Evolutionary conservation across 768 basidiomycete species (phyloP), one percentile per base, ranked within the genome.

Genomic region (Omphalotus guepiniiformis): DNA sequence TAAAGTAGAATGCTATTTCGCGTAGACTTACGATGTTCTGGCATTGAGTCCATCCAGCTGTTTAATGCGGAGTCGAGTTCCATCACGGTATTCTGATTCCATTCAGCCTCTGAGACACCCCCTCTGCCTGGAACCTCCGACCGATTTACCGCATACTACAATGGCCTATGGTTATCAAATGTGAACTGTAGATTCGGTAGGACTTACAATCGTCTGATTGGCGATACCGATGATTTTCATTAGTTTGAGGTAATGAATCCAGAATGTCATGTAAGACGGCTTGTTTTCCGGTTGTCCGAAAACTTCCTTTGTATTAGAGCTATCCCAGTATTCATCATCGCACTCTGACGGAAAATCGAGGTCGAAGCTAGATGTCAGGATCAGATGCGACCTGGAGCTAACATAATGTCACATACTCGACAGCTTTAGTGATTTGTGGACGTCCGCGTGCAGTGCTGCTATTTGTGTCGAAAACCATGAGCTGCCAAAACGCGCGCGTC

Each of bases 251-350:
- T 58, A 60, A 28, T 58, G 62, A 42, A 66, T 63, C 48, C 76
- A 78, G 45, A 62, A 69, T 1, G 76, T 50, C 4, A 78, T 47
- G 2, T 53, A 56, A 3, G 73, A 69, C 0, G 75, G 73, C 47
- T 71, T 70, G 8, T 62, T 68, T 1, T 64, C 54, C 0, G 81
- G 81, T 48, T 82, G 81, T 30, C 67, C 66, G 60, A 78, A 79
- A 3, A 62, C 60, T 25, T 60, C 60, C 8, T 61, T 62, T 1
- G 64, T 63, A 26, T 70, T 70, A 36, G 64, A 6, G 8, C 38
- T 37, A 22, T 28, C 26, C 79, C 80, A 83, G 46, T 74, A 81
- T 34, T 82, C 79, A 55, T 83, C 80, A 44, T 83, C 82, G 12
- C 79, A 76, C 11, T 78, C 77, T 2, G 71, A 55, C 29, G 42